These are phyloP conservation scores for Penicillium chermesinum DNA, from an alignment of 495 filamentous ascomycete genomes.

Conservation along the genomic window DNA sequence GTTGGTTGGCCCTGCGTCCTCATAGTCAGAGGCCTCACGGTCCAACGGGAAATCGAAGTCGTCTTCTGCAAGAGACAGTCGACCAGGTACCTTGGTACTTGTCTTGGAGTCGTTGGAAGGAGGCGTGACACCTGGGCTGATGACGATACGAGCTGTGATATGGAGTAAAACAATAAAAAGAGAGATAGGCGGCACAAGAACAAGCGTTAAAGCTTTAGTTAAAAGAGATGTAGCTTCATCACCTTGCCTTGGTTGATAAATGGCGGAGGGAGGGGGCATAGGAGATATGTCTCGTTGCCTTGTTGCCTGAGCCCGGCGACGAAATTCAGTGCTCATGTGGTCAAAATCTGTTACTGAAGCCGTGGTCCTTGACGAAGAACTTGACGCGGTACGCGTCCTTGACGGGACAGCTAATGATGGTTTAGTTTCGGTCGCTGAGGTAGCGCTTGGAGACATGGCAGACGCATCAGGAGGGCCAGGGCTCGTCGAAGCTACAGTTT, in stretches of 20 bases:
- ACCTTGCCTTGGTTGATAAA: conserved; percentile 49
- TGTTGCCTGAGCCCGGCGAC: conserved; percentile 48
- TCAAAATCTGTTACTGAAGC: conserved; percentile 39
- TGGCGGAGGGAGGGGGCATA: conserved; percentile 59
- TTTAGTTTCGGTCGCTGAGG: background rate
- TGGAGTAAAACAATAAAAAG: conserved; percentile 72
- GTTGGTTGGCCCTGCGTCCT: conserved; percentile 14
- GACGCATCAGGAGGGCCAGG: too few species aligned
- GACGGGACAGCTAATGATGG: conserved; percentile 6
- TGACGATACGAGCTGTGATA: conserved; percentile 69
- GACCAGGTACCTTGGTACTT: background rate
- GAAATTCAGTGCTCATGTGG: conserved; percentile 46
- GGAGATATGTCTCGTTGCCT: conserved; percentile 63
- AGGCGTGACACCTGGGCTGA: conserved; percentile 39
- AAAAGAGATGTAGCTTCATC: conserved; percentile 63
- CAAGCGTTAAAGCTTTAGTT: conserved; percentile 66
- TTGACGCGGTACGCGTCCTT: background rate
- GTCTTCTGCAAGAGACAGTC: conserved; percentile 21
- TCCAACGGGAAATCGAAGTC: conserved; percentile 41
- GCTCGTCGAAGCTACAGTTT: too few species aligned
- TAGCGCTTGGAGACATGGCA: too few species aligned
- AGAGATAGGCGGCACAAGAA: conserved; percentile 69
- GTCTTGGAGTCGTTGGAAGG: conserved; percentile 11
- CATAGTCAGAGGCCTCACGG: conserved; percentile 30
- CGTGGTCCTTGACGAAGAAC: background rate